These are phyloP conservation scores for Schwanniomyces etchellsii DNA, from an alignment of 1,139 yeast genomes.

Conservation along the genomic window DNA sequence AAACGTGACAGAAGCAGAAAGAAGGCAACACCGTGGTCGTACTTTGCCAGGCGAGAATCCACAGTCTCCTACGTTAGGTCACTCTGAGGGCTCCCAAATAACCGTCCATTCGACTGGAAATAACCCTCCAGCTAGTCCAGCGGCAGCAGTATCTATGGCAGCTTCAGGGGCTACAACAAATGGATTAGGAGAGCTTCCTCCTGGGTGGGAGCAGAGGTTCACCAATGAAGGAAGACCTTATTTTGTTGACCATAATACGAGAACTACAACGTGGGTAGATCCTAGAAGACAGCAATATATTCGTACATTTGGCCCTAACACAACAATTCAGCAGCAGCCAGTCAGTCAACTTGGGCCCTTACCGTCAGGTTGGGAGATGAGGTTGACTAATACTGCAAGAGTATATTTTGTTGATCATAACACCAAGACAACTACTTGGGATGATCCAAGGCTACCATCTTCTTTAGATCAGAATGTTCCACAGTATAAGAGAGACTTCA, in stretches of 20 bases:
- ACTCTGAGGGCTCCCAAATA: slow-evolving; percentile 29
- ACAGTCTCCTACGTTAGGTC: slow-evolving; percentile 24
- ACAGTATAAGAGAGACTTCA: slow-evolving; percentile 96
- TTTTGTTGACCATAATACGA: slow-evolving; percentile 95
- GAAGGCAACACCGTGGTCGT: slow-evolving; percentile 87
- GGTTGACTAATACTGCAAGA: slow-evolving; percentile 95
- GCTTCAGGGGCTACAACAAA: slow-evolving; percentile 91
- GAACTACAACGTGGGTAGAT: slow-evolving; percentile 99
- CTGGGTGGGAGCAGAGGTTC: slow-evolving; percentile 98
- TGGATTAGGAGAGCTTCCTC: slow-evolving; percentile 93
- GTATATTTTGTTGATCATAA: slow-evolving; percentile 98
- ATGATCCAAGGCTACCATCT: slow-evolving; percentile 97
- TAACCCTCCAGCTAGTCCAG: slow-evolving; percentile 52
- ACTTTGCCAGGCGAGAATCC: slow-evolving; percentile 78
- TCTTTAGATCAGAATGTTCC: slow-evolving; percentile 97
- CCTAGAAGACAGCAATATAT: slow-evolving; percentile 98
- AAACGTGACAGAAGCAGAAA: slow-evolving; percentile 74
- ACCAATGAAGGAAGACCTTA: slow-evolving; percentile 98
- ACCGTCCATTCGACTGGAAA: slow-evolving; percentile 43
- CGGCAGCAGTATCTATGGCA: slow-evolving; percentile 74
- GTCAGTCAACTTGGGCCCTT: slow-evolving; percentile 97
- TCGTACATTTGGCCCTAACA: slow-evolving; percentile 85
- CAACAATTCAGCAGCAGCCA: slow-evolving; percentile 95
- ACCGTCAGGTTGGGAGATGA: slow-evolving; percentile 99
- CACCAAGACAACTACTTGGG: slow-evolving; percentile 99